Evolutionary conservation across 2,329 filamentous ascomycete genomes (phyloP), one percentile per base, ranked within the genome.

Genomic region (Fusarium tuaranense): DNA sequence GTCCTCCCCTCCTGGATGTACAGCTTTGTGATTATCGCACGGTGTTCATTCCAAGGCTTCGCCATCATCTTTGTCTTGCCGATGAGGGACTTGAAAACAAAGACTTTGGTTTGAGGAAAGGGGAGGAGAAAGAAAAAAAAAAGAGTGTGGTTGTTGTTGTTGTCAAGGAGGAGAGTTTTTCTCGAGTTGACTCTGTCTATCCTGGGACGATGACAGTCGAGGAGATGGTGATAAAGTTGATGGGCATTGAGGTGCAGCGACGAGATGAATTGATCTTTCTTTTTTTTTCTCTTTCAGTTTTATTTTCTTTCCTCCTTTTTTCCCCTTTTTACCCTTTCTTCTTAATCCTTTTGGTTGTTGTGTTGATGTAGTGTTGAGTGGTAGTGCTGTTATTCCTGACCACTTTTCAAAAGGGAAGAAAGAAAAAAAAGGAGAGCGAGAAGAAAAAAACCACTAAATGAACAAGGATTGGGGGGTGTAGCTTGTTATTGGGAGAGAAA

Each of bases 31-130:
- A 88, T 87, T 32, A 70, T 73, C 1, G 72, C 64, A 34, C 78
- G 81, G 77, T 84, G 74, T 22, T 81, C 78, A 8, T 81, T 78
- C 86, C 86, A 88, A 16, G 80, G 74, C 71, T 87, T 87, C 25
- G 84, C 85, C 86, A 87, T 87, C 60, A 71, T 83, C 71, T 48
- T 69, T 69, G 27, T 18, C 22, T 27, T 27, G 46, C 14, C 46
- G 5, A 48, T 2, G 46, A 27, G 20, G 41, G 9, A 25, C 20
- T 55, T 32, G 65, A 48, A 27, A 16, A 7, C 34, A 25, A 38
- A n/a, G 34, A 41, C 6, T 14, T 22, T 25, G 4, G 14, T n/a
- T 59, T 36, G 53, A 58, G 53, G 36, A 59, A 39, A 20, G 32
- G 36, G 25, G 25, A 27, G n/a, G 7, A 9, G 27, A 10, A n/a